Evolutionary conservation across 2,329 filamentous ascomycete genomes (phyloP).

Genomic region (Colletotrichum tabaci): DNA sequence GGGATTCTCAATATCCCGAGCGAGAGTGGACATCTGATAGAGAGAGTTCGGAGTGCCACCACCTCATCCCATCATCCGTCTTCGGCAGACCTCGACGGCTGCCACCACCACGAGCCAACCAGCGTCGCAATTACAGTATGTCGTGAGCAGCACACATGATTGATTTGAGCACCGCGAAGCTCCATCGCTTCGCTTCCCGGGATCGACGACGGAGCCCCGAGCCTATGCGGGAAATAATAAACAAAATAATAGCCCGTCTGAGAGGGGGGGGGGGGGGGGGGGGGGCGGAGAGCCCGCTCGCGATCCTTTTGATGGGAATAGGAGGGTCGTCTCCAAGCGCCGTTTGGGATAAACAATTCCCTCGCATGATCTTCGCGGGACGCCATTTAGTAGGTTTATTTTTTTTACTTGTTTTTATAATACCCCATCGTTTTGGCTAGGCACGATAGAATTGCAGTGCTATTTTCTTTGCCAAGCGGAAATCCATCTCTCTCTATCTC

Average conservation of each 20-base stretch:
- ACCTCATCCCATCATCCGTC: conserved; percentile 1
- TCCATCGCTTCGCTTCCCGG: background rate
- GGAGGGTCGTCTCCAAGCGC: background rate
- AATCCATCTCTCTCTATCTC: too few relatives aligned
- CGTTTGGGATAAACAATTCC: conserved; percentile 8
- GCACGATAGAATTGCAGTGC: background rate
- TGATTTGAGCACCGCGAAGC: too few relatives aligned
- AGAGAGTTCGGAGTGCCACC: background rate
- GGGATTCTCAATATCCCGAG: conserved; percentile 4
- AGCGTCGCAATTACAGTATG: background rate
- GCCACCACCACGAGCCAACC: background rate
- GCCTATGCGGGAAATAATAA: too few relatives aligned
- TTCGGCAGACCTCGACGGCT: background rate
- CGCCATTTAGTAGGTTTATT: background rate
- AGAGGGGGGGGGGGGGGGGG: too few relatives aligned
- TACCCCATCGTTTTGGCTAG: too few relatives aligned
- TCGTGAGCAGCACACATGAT: too few relatives aligned
- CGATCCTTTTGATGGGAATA: conserved; percentile 23
- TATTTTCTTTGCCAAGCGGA: too few relatives aligned
- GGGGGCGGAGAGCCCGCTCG: background rate
- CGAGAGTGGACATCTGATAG: conserved; percentile 4
- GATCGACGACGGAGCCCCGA: conserved; percentile 31
- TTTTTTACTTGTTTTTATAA: background rate
- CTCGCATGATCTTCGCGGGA: conserved; percentile 20
- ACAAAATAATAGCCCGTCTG: too few relatives aligned